phyloP scores from a whole-genome alignment of 2,329 filamentous ascomycete genomes.

The Pseudogymnoascus sp. region DNA sequence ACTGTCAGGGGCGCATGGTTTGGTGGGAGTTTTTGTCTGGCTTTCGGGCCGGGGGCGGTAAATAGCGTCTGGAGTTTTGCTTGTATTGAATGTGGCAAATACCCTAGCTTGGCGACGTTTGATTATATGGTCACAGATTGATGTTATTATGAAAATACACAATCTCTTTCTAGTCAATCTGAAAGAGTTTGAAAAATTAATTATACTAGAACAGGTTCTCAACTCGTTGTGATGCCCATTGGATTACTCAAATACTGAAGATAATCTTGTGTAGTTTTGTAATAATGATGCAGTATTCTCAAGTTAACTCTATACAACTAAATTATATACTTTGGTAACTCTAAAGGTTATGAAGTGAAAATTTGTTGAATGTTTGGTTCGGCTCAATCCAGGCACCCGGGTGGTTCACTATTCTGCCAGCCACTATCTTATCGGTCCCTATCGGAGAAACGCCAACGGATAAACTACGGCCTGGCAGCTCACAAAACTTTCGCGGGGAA shows the following conservation, averaged over 20 bases:
- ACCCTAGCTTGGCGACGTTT: constrained; percentile 3
- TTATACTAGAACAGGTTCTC: neutral
- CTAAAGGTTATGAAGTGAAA: neutral
- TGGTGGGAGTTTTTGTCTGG: constrained; percentile 3
- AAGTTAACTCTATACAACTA: no score
- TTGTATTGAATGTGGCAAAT: constrained; percentile 12
- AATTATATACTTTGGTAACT: neutral
- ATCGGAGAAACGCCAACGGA: constrained; percentile 9
- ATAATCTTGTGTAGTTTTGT: no score
- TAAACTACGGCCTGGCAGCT: constrained; percentile 6
- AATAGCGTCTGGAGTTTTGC: neutral
- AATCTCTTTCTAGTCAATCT: neutral
- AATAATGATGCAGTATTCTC: neutral
- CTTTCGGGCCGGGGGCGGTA: neutral
- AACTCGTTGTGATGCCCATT: neutral
- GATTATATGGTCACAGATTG: neutral
- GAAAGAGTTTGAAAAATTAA: constrained; percentile 3
- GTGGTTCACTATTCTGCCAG: constrained; percentile 3
- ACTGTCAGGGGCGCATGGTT: neutral
- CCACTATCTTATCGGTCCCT: constrained; percentile 7
- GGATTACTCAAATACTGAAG: neutral
- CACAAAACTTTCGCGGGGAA: constrained; percentile 11
- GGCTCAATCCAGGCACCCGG: neutral
- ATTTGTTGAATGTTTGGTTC: neutral
- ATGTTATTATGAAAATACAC: constrained; percentile 2